phyloP scores from a whole-genome alignment of 306 rosid genomes.

The Alnus glutinosa region DNA sequence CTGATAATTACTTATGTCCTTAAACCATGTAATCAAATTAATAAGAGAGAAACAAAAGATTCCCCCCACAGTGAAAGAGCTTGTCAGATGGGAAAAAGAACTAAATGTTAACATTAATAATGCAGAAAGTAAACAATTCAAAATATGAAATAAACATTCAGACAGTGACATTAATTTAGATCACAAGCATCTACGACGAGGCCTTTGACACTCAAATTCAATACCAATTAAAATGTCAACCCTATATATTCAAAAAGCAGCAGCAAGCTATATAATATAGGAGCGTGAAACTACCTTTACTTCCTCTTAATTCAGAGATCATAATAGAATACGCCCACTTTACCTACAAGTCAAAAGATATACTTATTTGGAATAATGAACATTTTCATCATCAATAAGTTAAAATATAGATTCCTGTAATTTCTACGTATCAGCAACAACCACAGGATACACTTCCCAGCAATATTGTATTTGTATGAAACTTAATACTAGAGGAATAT shows the following conservation, averaged over 20 bases:
- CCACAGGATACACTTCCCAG: slow-evolving; percentile 28
- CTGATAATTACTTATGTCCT: not conserved
- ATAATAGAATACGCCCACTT: slow-evolving; percentile 94
- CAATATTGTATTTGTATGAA: slow-evolving; percentile 19
- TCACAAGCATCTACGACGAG: slow-evolving; percentile 11
- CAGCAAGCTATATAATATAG: slow-evolving; percentile 65
- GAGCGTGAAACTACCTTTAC: slow-evolving; percentile 98
- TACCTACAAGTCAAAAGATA: slow-evolving; percentile 99
- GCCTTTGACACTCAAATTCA: slow-evolving; percentile 22
- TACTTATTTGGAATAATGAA: slow-evolving; percentile 97
- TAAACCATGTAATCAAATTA: not conserved
- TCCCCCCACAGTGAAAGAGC: not conserved
- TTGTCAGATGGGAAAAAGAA: not conserved
- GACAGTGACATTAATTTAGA: slow-evolving; percentile 9
- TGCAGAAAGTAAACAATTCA: not conserved
- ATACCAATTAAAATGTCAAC: slow-evolving; percentile 34
- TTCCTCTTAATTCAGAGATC: slow-evolving; percentile 99
- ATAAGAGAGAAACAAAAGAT: not conserved
- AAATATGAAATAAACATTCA: slow-evolving; percentile 4
- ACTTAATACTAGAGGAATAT: slow-evolving; percentile 3
- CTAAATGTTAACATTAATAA: not conserved
- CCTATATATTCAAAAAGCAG: slow-evolving; percentile 55
- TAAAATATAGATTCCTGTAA: slow-evolving; percentile 56
- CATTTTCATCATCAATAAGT: slow-evolving; percentile 76
- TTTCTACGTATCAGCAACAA: slow-evolving; percentile 38